A percentile compares a stretch with the other conserved stretches of the same genome.
These are phyloP conservation scores for Iris macrosiphon DNA, from an alignment of 106 monocot species.

Conservation along the genomic window DNA sequence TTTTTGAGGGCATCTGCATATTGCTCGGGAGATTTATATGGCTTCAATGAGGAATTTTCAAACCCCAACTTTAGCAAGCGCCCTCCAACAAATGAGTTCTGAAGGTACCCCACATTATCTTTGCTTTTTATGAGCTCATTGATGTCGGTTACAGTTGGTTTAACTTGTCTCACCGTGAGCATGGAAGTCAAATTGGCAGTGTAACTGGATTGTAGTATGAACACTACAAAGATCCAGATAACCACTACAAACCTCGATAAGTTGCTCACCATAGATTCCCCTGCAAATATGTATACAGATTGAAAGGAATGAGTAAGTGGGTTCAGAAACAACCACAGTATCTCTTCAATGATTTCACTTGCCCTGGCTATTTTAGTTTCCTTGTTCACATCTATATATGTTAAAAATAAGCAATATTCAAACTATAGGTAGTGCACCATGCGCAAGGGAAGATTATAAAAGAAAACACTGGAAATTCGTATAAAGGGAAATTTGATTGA, in stretches of 20 bases:
- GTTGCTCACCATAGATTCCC: neutral
- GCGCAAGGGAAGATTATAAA: no score
- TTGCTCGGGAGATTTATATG: neutral
- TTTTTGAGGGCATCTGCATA: neutral
- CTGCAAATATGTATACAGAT: no score
- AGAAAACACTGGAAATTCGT: no score
- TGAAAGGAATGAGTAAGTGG: no score
- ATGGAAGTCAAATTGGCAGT: neutral
- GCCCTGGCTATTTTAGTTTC: no score
- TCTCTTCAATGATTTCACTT: no score
- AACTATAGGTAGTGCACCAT: no score
- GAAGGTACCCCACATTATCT: neutral
- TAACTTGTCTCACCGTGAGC: neutral
- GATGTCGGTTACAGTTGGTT: neutral
- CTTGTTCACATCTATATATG: no score
- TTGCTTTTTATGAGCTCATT: neutral
- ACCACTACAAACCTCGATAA: neutral
- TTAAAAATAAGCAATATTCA: no score
- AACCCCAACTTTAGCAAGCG: neutral
- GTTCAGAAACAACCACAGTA: no score
- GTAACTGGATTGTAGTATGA: neutral
- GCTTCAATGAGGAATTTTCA: neutral
- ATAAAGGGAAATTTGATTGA: no score
- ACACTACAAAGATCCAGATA: neutral
- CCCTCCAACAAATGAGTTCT: neutral